phyloP scores from a whole-genome alignment of 331 rosid genomes.

The Stylosanthes scabra region DNA sequence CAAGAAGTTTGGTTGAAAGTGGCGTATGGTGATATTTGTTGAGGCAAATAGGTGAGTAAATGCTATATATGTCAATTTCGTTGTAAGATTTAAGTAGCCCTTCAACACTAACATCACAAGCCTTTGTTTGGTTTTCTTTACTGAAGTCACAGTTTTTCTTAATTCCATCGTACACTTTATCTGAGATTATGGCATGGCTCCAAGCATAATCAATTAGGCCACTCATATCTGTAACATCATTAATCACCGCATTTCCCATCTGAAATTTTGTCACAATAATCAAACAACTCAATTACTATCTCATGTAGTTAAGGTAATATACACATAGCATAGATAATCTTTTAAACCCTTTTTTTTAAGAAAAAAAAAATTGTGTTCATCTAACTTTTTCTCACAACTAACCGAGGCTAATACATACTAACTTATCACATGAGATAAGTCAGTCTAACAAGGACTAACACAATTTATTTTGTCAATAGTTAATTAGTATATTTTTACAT shows the following conservation, averaged over 20 bases:
- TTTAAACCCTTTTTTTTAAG: too few relatives aligned
- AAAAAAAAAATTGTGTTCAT: too few relatives aligned
- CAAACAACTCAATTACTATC: neutral
- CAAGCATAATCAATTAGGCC: slow-evolving; percentile 69
- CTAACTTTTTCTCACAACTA: too few relatives aligned
- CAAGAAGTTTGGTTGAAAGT: slow-evolving; percentile 33
- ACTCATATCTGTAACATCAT: slow-evolving; percentile 48
- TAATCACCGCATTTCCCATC: slow-evolving; percentile 68
- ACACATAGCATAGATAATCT: neutral
- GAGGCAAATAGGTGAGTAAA: slow-evolving; percentile 62
- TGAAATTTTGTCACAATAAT: slow-evolving; percentile 7
- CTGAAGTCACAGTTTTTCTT: slow-evolving; percentile 42
- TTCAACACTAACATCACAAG: slow-evolving; percentile 27
- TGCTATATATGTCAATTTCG: slow-evolving; percentile 58
- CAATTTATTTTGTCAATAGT: too few relatives aligned
- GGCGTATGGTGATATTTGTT: neutral
- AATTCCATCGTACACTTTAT: slow-evolving; percentile 42
- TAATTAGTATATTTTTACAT: too few relatives aligned
- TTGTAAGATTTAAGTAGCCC: slow-evolving; percentile 45
- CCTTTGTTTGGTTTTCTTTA: slow-evolving; percentile 39
- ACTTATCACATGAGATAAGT: too few relatives aligned
- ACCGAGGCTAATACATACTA: too few relatives aligned
- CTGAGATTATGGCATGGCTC: slow-evolving; percentile 73
- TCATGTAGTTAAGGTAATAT: neutral
- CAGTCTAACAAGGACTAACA: too few relatives aligned